Conservation (phyloP, 345 rosid genomes). For the Combretum micranthum region DNA sequence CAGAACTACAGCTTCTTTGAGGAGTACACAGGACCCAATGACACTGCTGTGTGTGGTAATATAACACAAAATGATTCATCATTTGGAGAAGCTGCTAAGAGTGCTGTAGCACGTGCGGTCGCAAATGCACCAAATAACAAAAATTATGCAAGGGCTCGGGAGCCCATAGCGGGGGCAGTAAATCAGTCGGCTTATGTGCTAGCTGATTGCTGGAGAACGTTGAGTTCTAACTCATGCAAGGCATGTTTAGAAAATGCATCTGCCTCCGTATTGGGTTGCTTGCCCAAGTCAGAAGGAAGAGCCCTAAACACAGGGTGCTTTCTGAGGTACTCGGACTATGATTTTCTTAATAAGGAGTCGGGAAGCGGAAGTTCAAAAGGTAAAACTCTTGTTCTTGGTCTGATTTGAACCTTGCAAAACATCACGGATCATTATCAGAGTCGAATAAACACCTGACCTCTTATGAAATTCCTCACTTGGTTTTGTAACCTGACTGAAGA, state of each 20-base stretch:
- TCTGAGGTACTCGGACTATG: slow-evolving; percentile 65
- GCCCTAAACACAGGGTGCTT: slow-evolving; percentile 85
- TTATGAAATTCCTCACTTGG: slow-evolving; percentile 6
- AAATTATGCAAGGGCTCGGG: slow-evolving; percentile 43
- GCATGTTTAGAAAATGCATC: slow-evolving; percentile 72
- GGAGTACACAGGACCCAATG: slow-evolving; percentile 55
- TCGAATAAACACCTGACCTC: background rate
- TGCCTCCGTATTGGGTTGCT: slow-evolving; percentile 43
- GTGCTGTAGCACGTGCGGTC: slow-evolving; percentile 37
- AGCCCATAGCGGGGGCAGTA: slow-evolving; percentile 22
- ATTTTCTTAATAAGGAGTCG: slow-evolving; percentile 60
- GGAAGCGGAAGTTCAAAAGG: slow-evolving; percentile 55
- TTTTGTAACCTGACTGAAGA: background rate
- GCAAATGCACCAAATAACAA: slow-evolving; percentile 32
- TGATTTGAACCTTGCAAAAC: too few relatives aligned
- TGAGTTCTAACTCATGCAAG: slow-evolving; percentile 55
- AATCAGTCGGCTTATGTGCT: slow-evolving; percentile 58
- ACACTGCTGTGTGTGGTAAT: slow-evolving; percentile 60
- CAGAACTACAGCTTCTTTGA: slow-evolving; percentile 76
- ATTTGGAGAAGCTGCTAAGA: slow-evolving; percentile 41
- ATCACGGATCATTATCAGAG: too few relatives aligned
- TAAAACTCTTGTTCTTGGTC: slow-evolving; percentile 9
- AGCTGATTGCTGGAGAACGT: slow-evolving; percentile 75
- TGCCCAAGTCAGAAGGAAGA: slow-evolving; percentile 88
- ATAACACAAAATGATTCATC: slow-evolving; percentile 25